A percentile compares a stretch with the other conserved stretches of the same genome.
phyloP scores from a whole-genome alignment of 2,329 filamentous ascomycete species.

The Fusarium globosum region DNA sequence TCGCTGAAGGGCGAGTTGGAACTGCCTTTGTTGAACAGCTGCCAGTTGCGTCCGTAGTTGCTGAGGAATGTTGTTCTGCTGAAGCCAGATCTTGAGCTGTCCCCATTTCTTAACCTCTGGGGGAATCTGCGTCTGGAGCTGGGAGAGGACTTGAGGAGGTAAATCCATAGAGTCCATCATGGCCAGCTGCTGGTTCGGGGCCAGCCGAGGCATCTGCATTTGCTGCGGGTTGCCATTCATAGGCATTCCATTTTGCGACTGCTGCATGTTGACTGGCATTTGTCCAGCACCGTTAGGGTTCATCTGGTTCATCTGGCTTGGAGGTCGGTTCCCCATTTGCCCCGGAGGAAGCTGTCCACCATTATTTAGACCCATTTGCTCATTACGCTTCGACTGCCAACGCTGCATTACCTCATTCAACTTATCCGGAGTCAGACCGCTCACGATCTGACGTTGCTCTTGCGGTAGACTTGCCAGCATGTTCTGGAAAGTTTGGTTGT shows the following conservation, averaged over 20 bases:
- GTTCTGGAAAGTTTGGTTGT: conserved; percentile 54
- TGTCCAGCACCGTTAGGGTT: conserved; percentile 47
- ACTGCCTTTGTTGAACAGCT: conserved; percentile 54
- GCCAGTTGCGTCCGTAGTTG: conserved; percentile 49
- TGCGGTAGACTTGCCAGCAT: conserved; percentile 59
- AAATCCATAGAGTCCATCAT: conserved; percentile 63
- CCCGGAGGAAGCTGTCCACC: conserved; percentile 46
- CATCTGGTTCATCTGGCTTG: conserved; percentile 48
- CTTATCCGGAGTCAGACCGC: conserved; percentile 60
- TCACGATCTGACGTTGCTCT: conserved; percentile 59
- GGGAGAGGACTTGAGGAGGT: conserved; percentile 50
- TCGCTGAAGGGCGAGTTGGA: conserved; percentile 49
- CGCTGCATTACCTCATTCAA: conserved; percentile 62
- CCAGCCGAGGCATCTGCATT: conserved; percentile 45
- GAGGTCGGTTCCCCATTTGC: conserved; percentile 49
- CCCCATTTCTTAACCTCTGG: conserved; percentile 62
- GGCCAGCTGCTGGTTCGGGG: conserved; percentile 48
- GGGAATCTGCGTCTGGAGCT: conserved; percentile 49
- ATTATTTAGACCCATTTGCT: conserved; percentile 50
- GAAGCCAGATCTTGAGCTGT: conserved; percentile 58
- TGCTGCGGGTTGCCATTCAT: conserved; percentile 46
- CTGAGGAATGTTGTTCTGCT: conserved; percentile 51
- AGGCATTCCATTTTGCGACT: conserved; percentile 44
- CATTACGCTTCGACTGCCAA: conserved; percentile 57
- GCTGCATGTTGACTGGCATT: conserved; percentile 48